Conservation (phyloP, 2,329 filamentous ascomycete genomes). For the Xylaria sp. region DNA sequence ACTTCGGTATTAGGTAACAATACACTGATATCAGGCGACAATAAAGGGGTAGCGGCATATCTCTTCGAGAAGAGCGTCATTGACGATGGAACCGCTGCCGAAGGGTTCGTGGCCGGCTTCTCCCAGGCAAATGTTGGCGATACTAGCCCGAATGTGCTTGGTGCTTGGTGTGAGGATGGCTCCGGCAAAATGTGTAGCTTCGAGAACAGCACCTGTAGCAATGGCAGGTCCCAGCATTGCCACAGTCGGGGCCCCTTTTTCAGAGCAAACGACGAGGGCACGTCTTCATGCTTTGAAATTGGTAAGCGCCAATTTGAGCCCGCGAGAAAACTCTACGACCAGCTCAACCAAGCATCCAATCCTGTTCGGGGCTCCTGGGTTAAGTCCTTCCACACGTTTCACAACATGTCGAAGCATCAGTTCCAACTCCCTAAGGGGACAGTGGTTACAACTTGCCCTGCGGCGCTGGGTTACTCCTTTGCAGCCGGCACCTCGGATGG, state of each 20-base stretch:
- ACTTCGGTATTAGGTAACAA: slow-evolving; percentile 92
- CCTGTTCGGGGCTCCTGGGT: slow-evolving; percentile 67
- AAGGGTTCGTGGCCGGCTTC: slow-evolving; percentile 85
- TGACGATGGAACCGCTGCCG: slow-evolving; percentile 56
- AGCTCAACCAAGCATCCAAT: slow-evolving; percentile 49
- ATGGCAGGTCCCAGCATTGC: slow-evolving; percentile 70
- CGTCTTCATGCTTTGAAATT: slow-evolving; percentile 75
- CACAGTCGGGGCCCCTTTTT: slow-evolving; percentile 76
- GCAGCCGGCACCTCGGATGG: slow-evolving; percentile 92
- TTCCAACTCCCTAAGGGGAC: slow-evolving; percentile 76
- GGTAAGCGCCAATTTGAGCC: slow-evolving; percentile 68
- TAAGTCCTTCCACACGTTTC: slow-evolving; percentile 82
- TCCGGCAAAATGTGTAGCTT: slow-evolving; percentile 71
- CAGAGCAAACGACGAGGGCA: slow-evolving; percentile 68
- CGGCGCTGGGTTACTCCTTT: slow-evolving; percentile 88
- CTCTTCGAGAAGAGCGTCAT: slow-evolving; percentile 74
- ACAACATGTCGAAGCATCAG: slow-evolving; percentile 75
- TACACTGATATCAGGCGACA: slow-evolving; percentile 89
- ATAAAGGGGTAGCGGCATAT: slow-evolving; percentile 90
- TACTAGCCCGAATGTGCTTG: slow-evolving; percentile 84
- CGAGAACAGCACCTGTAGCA: slow-evolving; percentile 80
- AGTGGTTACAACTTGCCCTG: slow-evolving; percentile 74
- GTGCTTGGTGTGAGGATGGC: slow-evolving; percentile 88
- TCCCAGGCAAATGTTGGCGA: slow-evolving; percentile 91
- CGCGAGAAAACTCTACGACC: slow-evolving; percentile 50